A percentile compares a stretch with the other conserved stretches of the same genome.
phyloP scores from a whole-genome alignment of 176 grass and related monocot genomes.

The Carex pumila region DNA sequence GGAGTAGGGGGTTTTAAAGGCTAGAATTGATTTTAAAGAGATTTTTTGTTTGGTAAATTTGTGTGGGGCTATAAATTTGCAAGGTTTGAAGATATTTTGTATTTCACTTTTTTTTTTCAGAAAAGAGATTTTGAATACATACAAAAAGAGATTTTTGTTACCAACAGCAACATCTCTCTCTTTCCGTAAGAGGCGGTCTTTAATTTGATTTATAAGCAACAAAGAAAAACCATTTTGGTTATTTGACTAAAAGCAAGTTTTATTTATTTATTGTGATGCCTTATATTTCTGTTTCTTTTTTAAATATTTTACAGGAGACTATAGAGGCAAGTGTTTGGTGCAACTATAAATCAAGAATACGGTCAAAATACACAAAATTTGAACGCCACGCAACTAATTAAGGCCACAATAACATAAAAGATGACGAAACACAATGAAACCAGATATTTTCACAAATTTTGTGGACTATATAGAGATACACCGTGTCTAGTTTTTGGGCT shows the following conservation, averaged over 20 bases:
- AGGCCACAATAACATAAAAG: background rate
- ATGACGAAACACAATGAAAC: background rate
- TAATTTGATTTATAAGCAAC: no score
- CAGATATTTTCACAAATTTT: constrained; percentile 1
- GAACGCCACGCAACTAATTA: background rate
- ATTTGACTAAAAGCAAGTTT: background rate
- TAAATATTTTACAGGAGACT: background rate
- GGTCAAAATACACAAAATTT: background rate
- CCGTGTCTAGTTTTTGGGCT: background rate
- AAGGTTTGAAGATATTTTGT: background rate
- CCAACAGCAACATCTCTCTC: background rate
- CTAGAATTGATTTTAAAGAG: background rate
- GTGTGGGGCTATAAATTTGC: constrained; percentile 12
- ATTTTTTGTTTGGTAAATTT: background rate
- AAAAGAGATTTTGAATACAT: background rate
- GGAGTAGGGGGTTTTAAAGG: background rate
- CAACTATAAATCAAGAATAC: background rate
- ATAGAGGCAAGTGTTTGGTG: background rate
- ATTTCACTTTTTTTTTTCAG: no score
- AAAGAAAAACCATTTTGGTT: no score
- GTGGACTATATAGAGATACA: background rate
- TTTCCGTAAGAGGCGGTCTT: no score
- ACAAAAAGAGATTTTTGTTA: background rate
- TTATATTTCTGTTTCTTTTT: background rate
- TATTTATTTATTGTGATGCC: background rate